phyloP scores from a whole-genome alignment of 441 rosid genomes.

The Pelargonium australe region DNA sequence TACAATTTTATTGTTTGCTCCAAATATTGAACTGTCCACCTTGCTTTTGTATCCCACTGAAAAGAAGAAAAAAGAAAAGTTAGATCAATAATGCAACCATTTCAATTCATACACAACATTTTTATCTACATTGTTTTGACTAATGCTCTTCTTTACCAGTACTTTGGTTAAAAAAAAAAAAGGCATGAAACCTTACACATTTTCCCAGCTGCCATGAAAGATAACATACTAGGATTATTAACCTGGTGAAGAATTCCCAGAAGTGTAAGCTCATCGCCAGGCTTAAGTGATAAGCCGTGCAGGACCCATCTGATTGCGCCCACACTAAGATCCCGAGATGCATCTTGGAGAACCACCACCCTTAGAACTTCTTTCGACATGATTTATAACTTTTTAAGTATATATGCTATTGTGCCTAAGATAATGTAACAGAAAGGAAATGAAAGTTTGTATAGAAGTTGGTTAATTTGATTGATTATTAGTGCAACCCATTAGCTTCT shows the following conservation, averaged over 20 bases:
- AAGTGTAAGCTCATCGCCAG: constrained; percentile 41
- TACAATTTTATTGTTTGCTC: constrained; percentile 34
- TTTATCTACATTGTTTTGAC: not conserved
- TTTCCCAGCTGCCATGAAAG: constrained; percentile 31
- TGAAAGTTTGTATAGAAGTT: not conserved
- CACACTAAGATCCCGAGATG: constrained; percentile 32
- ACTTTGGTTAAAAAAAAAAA: not conserved
- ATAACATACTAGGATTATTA: constrained; percentile 22
- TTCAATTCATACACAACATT: not conserved
- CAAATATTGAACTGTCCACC: constrained; percentile 36
- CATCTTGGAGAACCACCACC: constrained; percentile 57
- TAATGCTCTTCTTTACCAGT: not conserved
- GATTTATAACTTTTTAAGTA: constrained; percentile 7
- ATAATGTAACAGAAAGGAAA: not conserved
- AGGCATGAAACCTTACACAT: constrained; percentile 18
- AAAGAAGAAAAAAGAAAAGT: not conserved
- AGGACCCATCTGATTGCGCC: constrained; percentile 32
- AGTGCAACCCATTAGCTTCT: not conserved
- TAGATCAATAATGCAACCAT: not conserved
- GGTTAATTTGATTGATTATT: constrained; percentile 2
- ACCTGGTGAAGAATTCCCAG: constrained; percentile 28
- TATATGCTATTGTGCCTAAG: not conserved
- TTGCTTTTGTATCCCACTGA: constrained; percentile 51
- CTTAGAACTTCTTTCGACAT: constrained; percentile 34
- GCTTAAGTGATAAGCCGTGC: constrained; percentile 33